Percentiles rank a stretch among this genome's conserved stretches.
Evolutionary conservation across 2,329 filamentous ascomycete species (phyloP).

Genomic region (Camptophora hylomeconis): DNA sequence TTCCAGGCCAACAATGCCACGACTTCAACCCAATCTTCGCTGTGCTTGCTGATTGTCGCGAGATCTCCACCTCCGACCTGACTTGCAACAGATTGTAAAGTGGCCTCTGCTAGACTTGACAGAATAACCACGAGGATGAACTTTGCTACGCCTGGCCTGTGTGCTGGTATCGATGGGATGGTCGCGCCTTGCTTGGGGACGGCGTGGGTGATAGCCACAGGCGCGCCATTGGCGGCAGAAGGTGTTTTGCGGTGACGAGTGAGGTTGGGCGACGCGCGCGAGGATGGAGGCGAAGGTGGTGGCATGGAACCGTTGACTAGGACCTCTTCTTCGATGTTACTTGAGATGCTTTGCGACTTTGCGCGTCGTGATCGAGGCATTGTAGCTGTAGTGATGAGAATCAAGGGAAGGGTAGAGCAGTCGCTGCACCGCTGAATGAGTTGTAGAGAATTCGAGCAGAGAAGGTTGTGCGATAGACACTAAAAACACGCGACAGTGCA

Average conservation of each 20-base stretch:
- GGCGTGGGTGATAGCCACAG: constrained; percentile 9
- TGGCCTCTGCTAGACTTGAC: constrained; percentile 48
- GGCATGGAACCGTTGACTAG: constrained; percentile 6
- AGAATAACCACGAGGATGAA: constrained; percentile 36
- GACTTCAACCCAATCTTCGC: constrained; percentile 51
- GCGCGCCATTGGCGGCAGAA: constrained; percentile 7
- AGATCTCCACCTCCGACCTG: constrained; percentile 53
- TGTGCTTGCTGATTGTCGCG: constrained; percentile 49
- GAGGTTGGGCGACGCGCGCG: constrained; percentile 17
- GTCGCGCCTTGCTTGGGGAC: constrained; percentile 10
- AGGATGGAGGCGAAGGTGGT: constrained; percentile 3
- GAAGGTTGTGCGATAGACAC: too few relatives aligned
- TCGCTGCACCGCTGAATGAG: too few relatives aligned
- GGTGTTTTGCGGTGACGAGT: constrained; percentile 9
- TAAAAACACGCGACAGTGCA: too few relatives aligned
- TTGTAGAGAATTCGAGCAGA: neutral
- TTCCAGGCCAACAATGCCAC: constrained; percentile 42
- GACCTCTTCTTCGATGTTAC: constrained; percentile 1
- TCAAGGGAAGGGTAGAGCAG: too few relatives aligned
- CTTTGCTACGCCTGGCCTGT: constrained; percentile 23
- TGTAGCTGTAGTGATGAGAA: too few relatives aligned
- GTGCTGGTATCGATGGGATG: constrained; percentile 14
- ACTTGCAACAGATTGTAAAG: constrained; percentile 51
- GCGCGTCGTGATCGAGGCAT: constrained; percentile 5
- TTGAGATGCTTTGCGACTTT: constrained; percentile 6